A percentile compares a stretch with the other conserved stretches of the same genome.
These are phyloP conservation scores for Maudiozyma serrabonitensis DNA, from an alignment of 805 yeast species.

Conservation along the genomic window DNA sequence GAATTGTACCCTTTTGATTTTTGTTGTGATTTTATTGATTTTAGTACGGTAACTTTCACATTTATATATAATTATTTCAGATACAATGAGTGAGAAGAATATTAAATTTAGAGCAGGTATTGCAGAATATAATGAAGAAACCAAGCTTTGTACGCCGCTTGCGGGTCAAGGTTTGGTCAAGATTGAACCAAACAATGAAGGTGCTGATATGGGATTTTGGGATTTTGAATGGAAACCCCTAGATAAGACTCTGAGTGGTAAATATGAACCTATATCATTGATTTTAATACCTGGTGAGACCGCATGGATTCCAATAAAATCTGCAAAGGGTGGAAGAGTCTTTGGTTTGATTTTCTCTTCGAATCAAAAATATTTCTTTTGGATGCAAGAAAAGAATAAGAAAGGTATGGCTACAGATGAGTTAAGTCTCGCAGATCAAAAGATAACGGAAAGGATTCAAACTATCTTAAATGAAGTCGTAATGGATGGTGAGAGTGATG, in stretches of 20 bases:
- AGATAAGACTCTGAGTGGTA: slow-evolving; percentile 22
- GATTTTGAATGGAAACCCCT: slow-evolving; percentile 28
- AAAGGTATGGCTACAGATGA: slow-evolving; percentile 37
- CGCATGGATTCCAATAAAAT: slow-evolving; percentile 55
- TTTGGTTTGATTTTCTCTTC: slow-evolving; percentile 60
- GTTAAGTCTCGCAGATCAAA: slow-evolving; percentile 49
- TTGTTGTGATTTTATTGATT: too few species aligned
- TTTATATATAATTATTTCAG: background rate
- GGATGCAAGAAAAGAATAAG: slow-evolving; percentile 68
- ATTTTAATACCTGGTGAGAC: slow-evolving; percentile 81
- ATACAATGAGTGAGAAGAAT: slow-evolving; percentile 9
- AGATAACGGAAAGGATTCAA: slow-evolving; percentile 40
- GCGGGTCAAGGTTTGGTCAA: slow-evolving; percentile 42
- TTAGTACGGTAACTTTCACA: too few species aligned
- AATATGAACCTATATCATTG: slow-evolving; percentile 31
- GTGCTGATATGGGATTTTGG: slow-evolving; percentile 26
- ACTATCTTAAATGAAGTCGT: slow-evolving; percentile 35
- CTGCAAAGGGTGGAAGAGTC: slow-evolving; percentile 70
- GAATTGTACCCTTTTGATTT: too few species aligned
- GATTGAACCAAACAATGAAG: slow-evolving; percentile 26
- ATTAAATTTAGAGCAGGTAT: slow-evolving; percentile 53
- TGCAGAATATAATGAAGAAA: slow-evolving; percentile 48
- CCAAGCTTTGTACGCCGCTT: slow-evolving; percentile 46
- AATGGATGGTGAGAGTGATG: slow-evolving; percentile 15
- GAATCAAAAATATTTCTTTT: slow-evolving; percentile 46